Conservation (phyloP, 2,329 filamentous ascomycete species). For the Claviceps pusilla region DNA sequence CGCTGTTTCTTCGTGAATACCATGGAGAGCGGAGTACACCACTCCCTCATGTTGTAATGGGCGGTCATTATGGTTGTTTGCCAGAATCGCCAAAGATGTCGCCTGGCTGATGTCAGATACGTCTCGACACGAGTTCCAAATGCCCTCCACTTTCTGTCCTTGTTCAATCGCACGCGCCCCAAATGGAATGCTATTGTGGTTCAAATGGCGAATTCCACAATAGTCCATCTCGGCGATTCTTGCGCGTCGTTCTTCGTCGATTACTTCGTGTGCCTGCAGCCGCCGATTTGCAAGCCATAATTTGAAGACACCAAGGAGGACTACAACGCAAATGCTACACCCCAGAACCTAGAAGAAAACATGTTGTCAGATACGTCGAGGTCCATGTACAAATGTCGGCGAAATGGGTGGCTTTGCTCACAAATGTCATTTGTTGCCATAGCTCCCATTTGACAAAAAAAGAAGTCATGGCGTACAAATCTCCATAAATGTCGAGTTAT, state of each 20-base stretch:
- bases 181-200: slow-evolving; percentile 56
- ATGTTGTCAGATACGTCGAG: background rate
- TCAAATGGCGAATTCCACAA: slow-evolving; percentile 30
- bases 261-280: slow-evolving; percentile 41
- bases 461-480: slow-evolving; percentile 14
- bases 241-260: slow-evolving; percentile 50
- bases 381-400: no score
- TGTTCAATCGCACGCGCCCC: slow-evolving; percentile 73
- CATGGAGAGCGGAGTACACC: slow-evolving; percentile 1
- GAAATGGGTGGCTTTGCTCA: slow-evolving; percentile 32
- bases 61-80: slow-evolving; percentile 1
- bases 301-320: slow-evolving; percentile 52
- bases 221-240: slow-evolving; percentile 38
- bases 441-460: slow-evolving; percentile 61
- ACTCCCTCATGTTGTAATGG: background rate
- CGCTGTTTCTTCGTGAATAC: background rate
- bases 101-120: slow-evolving; percentile 19
- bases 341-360: slow-evolving; percentile 46
- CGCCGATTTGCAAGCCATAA: slow-evolving; percentile 45
- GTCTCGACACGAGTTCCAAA: slow-evolving; percentile 51
- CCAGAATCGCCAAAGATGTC: slow-evolving; percentile 12
- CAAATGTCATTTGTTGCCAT: slow-evolving; percentile 85
- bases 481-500: slow-evolving; percentile 1
- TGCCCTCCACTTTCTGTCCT: slow-evolving; percentile 71
- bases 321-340: slow-evolving; percentile 53